Percentiles rank a stretch among this genome's conserved stretches.
These are phyloP conservation scores for Mycena rosella DNA, from an alignment of 768 basidiomycete species.

Conservation along the genomic window DNA sequence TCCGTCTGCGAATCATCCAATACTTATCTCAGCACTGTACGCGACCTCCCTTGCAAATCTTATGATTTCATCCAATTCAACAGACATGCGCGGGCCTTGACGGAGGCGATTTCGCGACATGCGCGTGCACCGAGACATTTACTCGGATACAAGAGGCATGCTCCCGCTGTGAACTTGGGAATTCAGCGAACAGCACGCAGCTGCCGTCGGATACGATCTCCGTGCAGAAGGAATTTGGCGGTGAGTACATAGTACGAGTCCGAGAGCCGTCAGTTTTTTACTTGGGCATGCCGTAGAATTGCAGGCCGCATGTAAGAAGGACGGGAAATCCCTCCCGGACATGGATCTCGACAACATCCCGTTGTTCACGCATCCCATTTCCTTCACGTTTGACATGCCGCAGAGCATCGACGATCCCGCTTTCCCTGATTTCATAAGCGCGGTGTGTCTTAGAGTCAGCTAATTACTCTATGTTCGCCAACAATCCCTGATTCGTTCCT, in stretches of 20 bases:
- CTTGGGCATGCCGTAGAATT: neutral
- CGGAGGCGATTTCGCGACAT: neutral
- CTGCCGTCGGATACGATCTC: neutral
- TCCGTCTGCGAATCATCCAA: slow-evolving; percentile 4
- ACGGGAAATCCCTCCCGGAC: neutral
- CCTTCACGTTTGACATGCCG: neutral
- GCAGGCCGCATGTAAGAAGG: neutral
- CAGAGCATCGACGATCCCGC: neutral
- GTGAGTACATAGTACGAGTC: too few relatives aligned
- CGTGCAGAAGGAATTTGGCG: neutral
- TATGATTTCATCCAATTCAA: too few relatives aligned
- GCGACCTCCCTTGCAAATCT: neutral
- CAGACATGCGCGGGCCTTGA: neutral
- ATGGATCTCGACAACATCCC: slow-evolving; percentile 6
- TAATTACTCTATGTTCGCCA: neutral
- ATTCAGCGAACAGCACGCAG: neutral
- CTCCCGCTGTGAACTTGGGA: neutral
- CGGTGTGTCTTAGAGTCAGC: neutral
- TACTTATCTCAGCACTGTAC: neutral
- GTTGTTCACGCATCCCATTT: neutral
- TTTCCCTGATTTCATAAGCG: slow-evolving; percentile 1
- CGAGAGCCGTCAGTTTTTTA: neutral
- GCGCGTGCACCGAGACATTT: slow-evolving; percentile 18
- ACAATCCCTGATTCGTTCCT: neutral
- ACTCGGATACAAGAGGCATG: slow-evolving; percentile 3